phyloP scores from a whole-genome alignment of 208 protist genomes.

The Acanthamoeba sp. region DNA sequence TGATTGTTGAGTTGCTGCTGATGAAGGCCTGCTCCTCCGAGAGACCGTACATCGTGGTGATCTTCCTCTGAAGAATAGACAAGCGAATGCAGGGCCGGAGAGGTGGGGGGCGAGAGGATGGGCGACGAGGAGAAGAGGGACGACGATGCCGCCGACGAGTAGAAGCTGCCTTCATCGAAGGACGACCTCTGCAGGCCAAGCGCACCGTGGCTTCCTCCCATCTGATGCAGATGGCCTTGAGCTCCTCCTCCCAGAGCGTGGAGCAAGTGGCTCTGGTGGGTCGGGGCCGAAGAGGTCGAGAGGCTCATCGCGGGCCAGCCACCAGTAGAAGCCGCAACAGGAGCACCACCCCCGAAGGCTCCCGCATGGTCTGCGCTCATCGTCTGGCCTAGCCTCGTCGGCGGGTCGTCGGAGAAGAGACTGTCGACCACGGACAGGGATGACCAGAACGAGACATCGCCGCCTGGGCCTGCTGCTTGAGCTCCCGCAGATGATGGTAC shows the following conservation, averaged over 20 bases:
- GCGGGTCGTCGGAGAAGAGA: conserved; percentile 75
- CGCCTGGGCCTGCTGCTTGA: background rate
- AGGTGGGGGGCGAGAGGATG: conserved; percentile 32
- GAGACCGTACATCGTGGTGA: background rate
- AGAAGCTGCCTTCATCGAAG: conserved; percentile 70
- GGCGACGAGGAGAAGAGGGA: conserved; percentile 40
- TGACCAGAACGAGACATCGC: conserved; percentile 71
- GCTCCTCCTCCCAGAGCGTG: background rate
- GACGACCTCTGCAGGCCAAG: conserved; percentile 10
- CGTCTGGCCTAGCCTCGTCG: conserved; percentile 33
- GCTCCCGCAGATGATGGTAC: background rate
- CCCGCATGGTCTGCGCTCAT: conserved; percentile 56
- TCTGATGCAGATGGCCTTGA: background rate
- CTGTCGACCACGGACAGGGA: conserved; percentile 74
- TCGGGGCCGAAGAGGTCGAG: background rate
- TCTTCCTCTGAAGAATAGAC: conserved; percentile 63
- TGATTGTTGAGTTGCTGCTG: conserved; percentile 29
- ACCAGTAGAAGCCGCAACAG: background rate
- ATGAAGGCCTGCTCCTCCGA: background rate
- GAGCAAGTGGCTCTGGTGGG: background rate
- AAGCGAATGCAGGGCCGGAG: conserved; percentile 9
- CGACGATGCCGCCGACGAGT: background rate
- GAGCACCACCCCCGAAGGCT: background rate
- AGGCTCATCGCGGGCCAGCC: conserved; percentile 7
- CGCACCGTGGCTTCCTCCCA: background rate